Conservation (phyloP, 108 stramenopile genomes). For the Nitzschia palea region DNA sequence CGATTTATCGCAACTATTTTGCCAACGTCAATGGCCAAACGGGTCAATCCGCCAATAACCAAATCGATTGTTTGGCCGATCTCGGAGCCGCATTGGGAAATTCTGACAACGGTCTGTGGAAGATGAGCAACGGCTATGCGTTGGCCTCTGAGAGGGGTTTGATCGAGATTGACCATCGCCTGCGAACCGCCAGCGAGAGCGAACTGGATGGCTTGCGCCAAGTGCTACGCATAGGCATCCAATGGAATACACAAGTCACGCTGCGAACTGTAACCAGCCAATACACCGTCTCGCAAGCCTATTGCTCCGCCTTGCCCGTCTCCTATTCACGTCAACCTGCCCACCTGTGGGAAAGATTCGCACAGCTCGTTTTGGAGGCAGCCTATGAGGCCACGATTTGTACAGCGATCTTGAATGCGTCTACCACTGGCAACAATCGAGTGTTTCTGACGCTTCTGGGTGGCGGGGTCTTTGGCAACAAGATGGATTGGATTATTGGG, state of each 20-base stretch:
- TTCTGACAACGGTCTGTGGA: not conserved
- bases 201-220: not conserved
- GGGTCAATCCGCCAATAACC: conserved; percentile 10
- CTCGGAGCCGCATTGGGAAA: not conserved
- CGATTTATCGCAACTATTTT: conserved; percentile 49
- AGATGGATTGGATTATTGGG: conserved; percentile 21
- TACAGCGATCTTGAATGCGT: not conserved
- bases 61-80: conserved; percentile 19
- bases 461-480: conserved; percentile 55
- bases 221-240: conserved; percentile 24
- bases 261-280: not conserved
- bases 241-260: conserved; percentile 23
- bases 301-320: conserved; percentile 29
- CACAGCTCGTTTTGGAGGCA: conserved; percentile 37
- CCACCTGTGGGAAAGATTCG: conserved; percentile 32
- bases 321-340: conserved; percentile 16
- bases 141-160: not conserved
- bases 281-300: conserved; percentile 34
- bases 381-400: conserved; percentile 47
- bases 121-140: conserved; percentile 3
- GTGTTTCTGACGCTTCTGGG: conserved; percentile 48
- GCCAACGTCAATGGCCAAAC: not conserved
- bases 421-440: not conserved
- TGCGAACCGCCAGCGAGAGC: not conserved
- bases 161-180: not conserved